A percentile compares a stretch with the other conserved stretches of the same genome.
Conservation (phyloP, 495 filamentous ascomycete genomes). For the Penicillium bovifimosum region DNA sequence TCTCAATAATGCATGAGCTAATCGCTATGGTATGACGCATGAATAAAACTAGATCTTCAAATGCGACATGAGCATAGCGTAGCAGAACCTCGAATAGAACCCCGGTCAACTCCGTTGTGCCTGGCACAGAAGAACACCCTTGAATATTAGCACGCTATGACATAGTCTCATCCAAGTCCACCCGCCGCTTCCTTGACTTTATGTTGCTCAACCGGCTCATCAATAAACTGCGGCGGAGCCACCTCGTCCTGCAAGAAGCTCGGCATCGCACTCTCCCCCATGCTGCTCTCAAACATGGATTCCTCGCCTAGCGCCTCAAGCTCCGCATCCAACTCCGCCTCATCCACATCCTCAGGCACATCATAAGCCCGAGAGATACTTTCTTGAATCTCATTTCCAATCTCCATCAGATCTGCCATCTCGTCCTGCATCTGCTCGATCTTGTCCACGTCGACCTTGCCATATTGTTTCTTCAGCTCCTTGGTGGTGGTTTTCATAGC, state of each 20-base stretch:
- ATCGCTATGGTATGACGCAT: neutral
- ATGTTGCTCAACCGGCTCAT: conserved; percentile 62
- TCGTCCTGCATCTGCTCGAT: conserved; percentile 98
- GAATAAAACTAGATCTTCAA: neutral
- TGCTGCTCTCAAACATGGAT: conserved; percentile 62
- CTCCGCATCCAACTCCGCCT: conserved; percentile 95
- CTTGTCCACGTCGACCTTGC: conserved; percentile 94
- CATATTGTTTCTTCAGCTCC: conserved; percentile 88
- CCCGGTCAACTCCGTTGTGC: conserved; percentile 18
- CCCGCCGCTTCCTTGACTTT: conserved; percentile 71
- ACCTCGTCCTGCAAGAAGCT: conserved; percentile 84
- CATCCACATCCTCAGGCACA: conserved; percentile 95
- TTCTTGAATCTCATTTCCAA: conserved; percentile 98
- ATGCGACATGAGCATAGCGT: neutral
- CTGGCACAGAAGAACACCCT: conserved; percentile 3
- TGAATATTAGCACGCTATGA: neutral
- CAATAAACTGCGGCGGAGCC: conserved; percentile 78
- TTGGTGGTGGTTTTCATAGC: conserved; percentile 97
- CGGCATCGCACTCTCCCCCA: conserved; percentile 61
- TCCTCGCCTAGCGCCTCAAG: conserved; percentile 91
- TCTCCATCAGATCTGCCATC: conserved; percentile 97
- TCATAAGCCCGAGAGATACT: conserved; percentile 91
- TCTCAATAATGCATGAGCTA: neutral
- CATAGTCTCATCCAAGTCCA: conserved; percentile 29
- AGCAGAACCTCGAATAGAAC: neutral